These are phyloP conservation scores for Fusarium bactridioides DNA, from an alignment of 2,329 filamentous ascomycete genomes.

Conservation along the genomic window DNA sequence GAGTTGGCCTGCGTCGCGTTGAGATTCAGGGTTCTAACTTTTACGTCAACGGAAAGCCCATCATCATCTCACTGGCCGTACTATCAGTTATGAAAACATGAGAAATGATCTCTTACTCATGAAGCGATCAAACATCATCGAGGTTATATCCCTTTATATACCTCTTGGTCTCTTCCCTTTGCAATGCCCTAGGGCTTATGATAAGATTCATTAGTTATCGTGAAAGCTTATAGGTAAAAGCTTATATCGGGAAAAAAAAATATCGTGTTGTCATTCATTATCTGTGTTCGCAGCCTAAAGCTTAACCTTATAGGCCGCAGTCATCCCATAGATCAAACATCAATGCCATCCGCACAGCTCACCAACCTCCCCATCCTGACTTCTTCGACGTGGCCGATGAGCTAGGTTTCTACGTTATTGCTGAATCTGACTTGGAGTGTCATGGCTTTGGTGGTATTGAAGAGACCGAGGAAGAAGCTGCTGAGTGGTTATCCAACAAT, in stretches of 20 bases:
- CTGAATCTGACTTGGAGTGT: conserved; percentile 63
- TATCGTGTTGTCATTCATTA: no score
- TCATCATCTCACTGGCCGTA: conserved; percentile 68
- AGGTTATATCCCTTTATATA: no score
- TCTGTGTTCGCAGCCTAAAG: no score
- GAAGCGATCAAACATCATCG: conserved; percentile 75
- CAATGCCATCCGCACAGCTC: conserved; percentile 73
- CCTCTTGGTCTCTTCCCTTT: no score
- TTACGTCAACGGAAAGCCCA: conserved; percentile 69
- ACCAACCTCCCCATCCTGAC: conserved; percentile 69
- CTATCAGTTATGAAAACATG: conserved; percentile 69
- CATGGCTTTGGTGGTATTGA: conserved; percentile 54
- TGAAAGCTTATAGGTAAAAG: no score
- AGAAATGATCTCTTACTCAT: conserved; percentile 68
- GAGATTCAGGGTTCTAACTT: conserved; percentile 69
- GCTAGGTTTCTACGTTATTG: conserved; percentile 70
- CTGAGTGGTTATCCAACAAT: conserved; percentile 61
- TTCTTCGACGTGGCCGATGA: conserved; percentile 70
- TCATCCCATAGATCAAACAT: conserved; percentile 73
- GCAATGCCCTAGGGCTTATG: no score
- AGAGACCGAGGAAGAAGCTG: conserved; percentile 13
- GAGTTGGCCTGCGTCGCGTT: conserved; percentile 69
- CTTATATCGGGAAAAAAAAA: no score
- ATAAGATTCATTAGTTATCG: no score
- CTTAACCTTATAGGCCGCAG: no score